Base-by-base conservation (phyloP, 192 early-diverging fungal species). In the Entomortierella parvispora region DNA sequence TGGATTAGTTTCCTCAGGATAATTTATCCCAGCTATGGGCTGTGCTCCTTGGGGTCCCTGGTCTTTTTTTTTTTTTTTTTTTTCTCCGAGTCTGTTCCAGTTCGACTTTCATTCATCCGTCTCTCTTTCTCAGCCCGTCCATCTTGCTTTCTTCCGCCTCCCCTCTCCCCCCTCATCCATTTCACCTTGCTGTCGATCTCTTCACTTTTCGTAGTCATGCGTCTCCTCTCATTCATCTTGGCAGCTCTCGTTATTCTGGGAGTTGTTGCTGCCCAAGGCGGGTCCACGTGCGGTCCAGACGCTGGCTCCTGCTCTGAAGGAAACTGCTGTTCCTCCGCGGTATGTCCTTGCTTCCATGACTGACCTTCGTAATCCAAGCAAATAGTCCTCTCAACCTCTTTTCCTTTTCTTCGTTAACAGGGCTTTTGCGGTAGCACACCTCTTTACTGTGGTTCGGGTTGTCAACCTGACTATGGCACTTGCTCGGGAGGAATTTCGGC, bases 401-500 rank as follows among this genome's bases (percentile, higher is more conserved):
- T 52, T 28, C 48, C 10, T n/a, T 34, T 32, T 25, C 8, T 8
- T 1, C 3, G 34, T 34, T 50, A 9, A 45, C 57, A 76, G 71
- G 52, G 60, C 34, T 77, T 62, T 31, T 77, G 72, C 45, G 72
- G 72, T 18, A 29, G n/a, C 18, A n/a, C 40, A 0, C 31, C 23
- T 9, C 2, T 4, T 10, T 37, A 77, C 45, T 77, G 72, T 34
- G 65, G 72, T 2, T 0, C 33, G 0, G 65, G 59, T 5, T 77
- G 72, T 28, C 72, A 77, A 23, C 15, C 59, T 4, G 29, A 33
- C 14, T 77, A 40, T 43, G 72, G 72, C 33, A 17, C 18, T 12
- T 67, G 72, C 23, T 22, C 34, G 3, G 12, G 23, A 17, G 32
- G n/a, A 9, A 22, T 15, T 29, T 6, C 49, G 5, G 7, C 45